Base-by-base conservation (phyloP, 306 rosid genomes). In the Hippophae tibetana region DNA sequence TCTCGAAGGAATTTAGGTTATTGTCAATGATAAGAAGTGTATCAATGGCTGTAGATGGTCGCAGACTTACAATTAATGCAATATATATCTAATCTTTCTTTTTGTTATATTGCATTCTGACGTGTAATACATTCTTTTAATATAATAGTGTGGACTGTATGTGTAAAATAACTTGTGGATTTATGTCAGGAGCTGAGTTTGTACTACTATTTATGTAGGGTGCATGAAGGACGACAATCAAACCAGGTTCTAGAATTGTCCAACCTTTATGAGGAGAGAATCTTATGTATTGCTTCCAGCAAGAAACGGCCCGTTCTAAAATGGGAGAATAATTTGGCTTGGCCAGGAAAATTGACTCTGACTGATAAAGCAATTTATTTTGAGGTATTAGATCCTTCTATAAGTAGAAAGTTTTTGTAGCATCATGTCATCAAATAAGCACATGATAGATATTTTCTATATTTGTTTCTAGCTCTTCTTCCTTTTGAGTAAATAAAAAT, bases 301-400 rank as follows among this genome's bases (percentile, higher is more conserved):
- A 86, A 74, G 68, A 85, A 88, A 74, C 82, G 70, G 52, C 99
- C 99, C 45, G 84, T 88, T 70, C 81, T 92, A 58, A 92, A 92
- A 78, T 92, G 99, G 99, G 95, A 85, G 82, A 85, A 86, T 43
- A 85, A 85, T 70, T 63, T 87, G 80, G 96, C 99, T 58, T 92
- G 96, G 99, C 99, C 99, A 0, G 99, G 99, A 60, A 85, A 83
- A 70, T 83, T 92, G 56, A 88, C 95, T 63, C 86, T 92, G 62
- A 85, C 99, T 8, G 86, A 85, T 68, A 88, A 72, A 76, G 95
- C 99, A 54, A 75, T 92, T 65, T 92, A 92, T 72, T 92, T 92
- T 66, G 96, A 92, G 99, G 99, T 92, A 84, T 25, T 14, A 69
- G 54, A 61, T 52, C 14, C 38, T 57, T 57, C 38, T 31, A 31